phyloP scores from a whole-genome alignment of 331 rosid species.

The Malus hybrid region DNA sequence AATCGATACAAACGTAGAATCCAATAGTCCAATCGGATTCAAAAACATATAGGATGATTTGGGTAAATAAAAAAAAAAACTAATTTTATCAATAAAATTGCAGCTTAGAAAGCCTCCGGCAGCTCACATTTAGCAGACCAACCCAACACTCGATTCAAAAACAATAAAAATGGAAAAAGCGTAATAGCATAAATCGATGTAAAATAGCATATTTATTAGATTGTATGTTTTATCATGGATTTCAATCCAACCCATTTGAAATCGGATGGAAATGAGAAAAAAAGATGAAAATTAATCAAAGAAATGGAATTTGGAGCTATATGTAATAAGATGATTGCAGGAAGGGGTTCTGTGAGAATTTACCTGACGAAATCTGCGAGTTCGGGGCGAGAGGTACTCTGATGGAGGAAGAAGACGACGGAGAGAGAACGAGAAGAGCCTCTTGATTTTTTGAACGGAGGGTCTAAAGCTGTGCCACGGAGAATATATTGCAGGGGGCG shows the following conservation, averaged over 20 bases:
- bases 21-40: background rate
- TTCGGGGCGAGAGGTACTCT: background rate
- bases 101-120: conserved; percentile 5
- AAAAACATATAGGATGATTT: background rate
- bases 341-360: background rate
- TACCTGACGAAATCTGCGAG: conserved; percentile 36
- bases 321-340: background rate
- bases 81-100: conserved; percentile 7
- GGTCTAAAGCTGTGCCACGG: background rate
- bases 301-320: background rate
- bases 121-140: conserved; percentile 26
- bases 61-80: background rate
- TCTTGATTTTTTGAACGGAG: conserved; percentile 1
- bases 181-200: background rate
- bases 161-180: background rate
- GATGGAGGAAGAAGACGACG: conserved; percentile 9
- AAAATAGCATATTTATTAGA: background rate
- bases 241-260: conserved; percentile 8
- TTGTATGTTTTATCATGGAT: background rate
- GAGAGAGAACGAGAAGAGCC: background rate
- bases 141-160: background rate
- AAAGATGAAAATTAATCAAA: background rate
- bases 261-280: background rate
- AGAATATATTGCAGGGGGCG: no score
- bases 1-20: background rate